Evolutionary conservation across 1,139 yeast genomes (phyloP).

Genomic region (Zygosaccharomyces pseudobailii): DNA sequence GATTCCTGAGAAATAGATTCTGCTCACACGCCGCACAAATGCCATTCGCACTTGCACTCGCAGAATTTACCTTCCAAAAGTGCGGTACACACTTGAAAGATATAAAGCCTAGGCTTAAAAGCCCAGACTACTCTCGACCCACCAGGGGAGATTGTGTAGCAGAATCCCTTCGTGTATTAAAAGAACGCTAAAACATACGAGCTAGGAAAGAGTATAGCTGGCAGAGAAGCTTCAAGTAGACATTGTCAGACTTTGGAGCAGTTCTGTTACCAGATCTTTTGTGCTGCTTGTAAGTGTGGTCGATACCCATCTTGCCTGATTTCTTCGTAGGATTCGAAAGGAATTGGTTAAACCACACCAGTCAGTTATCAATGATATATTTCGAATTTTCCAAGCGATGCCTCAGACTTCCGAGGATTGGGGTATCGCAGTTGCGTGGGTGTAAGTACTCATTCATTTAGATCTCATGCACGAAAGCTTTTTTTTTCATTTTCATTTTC

Average conservation of each 20-base stretch:
- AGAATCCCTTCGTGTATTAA: conserved; percentile 16
- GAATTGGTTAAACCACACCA: too few relatives aligned
- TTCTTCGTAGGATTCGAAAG: neutral
- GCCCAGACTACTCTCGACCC: conserved; percentile 3
- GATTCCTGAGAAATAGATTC: conserved; percentile 24
- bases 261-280: conserved; percentile 93
- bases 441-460: neutral
- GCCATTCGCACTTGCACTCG: conserved; percentile 46
- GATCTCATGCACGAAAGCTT: too few relatives aligned
- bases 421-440: neutral
- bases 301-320: conserved; percentile 79
- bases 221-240: conserved; percentile 96
- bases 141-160: conserved; percentile 11
- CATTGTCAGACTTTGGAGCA: conserved; percentile 99
- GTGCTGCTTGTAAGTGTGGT: conserved; percentile 95
- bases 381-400: conserved; percentile 2
- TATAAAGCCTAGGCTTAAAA: too few relatives aligned
- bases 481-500: neutral
- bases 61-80: conserved; percentile 40
- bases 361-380: neutral
- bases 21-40: conserved; percentile 29
- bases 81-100: neutral
- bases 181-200: conserved; percentile 63
- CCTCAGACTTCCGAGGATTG: neutral
- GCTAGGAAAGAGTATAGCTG: conserved; percentile 98